These are phyloP conservation scores for Ophiostoma angusticollis DNA, from an alignment of 2,329 filamentous ascomycete genomes.

Conservation along the genomic window DNA sequence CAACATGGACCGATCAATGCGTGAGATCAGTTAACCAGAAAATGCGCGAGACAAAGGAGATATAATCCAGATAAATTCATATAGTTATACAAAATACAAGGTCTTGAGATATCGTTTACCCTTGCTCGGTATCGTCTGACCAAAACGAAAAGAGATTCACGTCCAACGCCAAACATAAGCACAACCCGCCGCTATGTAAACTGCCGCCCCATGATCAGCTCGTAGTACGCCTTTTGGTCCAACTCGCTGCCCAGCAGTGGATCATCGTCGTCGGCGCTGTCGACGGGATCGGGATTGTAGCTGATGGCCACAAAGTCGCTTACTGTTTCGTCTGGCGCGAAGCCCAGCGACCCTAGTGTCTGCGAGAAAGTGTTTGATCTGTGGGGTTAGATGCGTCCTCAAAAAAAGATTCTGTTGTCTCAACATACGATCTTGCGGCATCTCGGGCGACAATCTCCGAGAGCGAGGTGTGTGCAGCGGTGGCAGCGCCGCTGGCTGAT, in stretches of 20 bases:
- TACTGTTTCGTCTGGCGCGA: conserved; percentile 25
- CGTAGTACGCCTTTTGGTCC: conserved; percentile 26
- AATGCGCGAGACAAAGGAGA: too few relatives aligned
- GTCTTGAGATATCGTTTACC: too few relatives aligned
- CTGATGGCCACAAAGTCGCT: conserved; percentile 26
- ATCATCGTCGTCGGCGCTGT: conserved; percentile 18
- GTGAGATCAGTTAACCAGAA: too few relatives aligned
- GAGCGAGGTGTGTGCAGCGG: conserved; percentile 16
- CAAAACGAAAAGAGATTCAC: too few relatives aligned
- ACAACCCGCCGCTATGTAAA: conserved; percentile 11
- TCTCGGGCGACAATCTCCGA: conserved; percentile 25
- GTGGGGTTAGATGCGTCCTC: not conserved
- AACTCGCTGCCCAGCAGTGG: conserved; percentile 21
- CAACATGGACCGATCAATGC: too few relatives aligned
- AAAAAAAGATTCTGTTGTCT: too few relatives aligned
- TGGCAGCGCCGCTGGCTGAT: too few relatives aligned
- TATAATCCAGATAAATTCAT: too few relatives aligned
- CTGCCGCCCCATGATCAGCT: conserved; percentile 23
- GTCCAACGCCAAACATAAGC: too few relatives aligned
- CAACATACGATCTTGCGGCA: conserved; percentile 22
- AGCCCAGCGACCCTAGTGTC: conserved; percentile 24
- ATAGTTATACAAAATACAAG: too few relatives aligned
- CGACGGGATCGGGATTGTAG: conserved; percentile 22
- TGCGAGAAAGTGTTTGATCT: conserved; percentile 23
- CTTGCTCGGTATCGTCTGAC: too few relatives aligned